Base-by-base conservation (phyloP, 805 yeast genomes). In the Debaryomyces maramus region DNA sequence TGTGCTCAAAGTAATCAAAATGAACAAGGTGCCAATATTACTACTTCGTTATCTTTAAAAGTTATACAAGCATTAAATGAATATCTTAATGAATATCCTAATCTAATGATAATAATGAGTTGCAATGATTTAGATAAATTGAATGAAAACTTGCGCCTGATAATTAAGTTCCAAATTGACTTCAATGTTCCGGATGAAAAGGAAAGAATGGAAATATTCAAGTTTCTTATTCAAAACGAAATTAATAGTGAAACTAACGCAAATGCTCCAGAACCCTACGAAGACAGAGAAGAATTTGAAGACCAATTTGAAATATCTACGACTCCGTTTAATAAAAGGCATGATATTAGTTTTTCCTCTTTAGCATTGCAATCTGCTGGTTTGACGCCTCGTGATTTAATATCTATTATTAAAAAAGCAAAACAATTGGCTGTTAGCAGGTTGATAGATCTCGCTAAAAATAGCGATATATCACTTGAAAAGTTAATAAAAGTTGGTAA, bases 301-400 rank as follows among this genome's bases (percentile, higher is more conserved):
- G 48, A 48, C 2, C 36, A 56, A 48, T 29, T 29, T 29, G 32
- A 29, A 22, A 38, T 52, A 6, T 37, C 49, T 7, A 40, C 39
- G 3, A 45, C 48, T n/a, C 53, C 51, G 9, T 62, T 56, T 36
- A 46, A 45, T 10, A 49, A 53, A 13, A 50, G 75, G 36, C 53
- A 47, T 22, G 74, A 84, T 49, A 77, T 89, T 3, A 73, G 80
- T 2, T 51, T 76, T 5, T 63, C 71, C 1, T 63, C 78, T 0
- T 65, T 93, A 21, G 85, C 97, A 0, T 63, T 85, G 36, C 96
- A 89, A 52, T 85, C 96, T 43, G 98, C 98, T 2, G 98, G 98
- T 15, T 70, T 91, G 39, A 85, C 93, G 0, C 95, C 97, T 1
- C 70, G 85, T 15, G 97, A 93, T 58, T 67, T 91, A 34, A 65